Percentiles rank a stretch among this genome's conserved stretches.
phyloP scores from a whole-genome alignment of 257 asterid genomes.

The Linderniella brevidens region DNA sequence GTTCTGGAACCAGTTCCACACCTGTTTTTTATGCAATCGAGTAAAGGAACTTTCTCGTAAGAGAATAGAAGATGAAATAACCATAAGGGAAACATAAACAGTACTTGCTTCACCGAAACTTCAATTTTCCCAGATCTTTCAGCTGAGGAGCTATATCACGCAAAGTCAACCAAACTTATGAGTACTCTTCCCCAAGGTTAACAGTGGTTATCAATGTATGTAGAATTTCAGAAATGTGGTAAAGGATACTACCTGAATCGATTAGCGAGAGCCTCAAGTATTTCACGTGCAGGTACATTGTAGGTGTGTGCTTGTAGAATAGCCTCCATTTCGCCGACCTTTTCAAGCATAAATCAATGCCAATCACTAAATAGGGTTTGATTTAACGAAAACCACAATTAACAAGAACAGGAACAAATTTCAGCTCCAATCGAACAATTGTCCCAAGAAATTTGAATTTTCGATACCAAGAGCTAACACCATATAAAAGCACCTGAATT shows the following conservation, averaged over 20 bases:
- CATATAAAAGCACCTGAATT: background rate
- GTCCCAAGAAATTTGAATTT: no score
- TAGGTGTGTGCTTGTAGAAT: slow-evolving; percentile 60
- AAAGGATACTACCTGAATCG: slow-evolving; percentile 46
- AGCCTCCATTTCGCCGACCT: slow-evolving; percentile 92
- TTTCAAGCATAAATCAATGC: background rate
- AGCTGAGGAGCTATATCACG: slow-evolving; percentile 33
- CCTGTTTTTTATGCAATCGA: slow-evolving; percentile 18
- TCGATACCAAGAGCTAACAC: no score
- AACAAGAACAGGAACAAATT: background rate
- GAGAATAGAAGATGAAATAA: slow-evolving; percentile 4
- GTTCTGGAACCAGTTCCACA: slow-evolving; percentile 75
- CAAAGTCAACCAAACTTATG: slow-evolving; percentile 12
- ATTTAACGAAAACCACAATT: background rate
- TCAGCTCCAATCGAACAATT: background rate
- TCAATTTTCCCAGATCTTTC: slow-evolving; percentile 69
- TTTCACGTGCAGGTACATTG: slow-evolving; percentile 61
- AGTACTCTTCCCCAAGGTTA: slow-evolving; percentile 5
- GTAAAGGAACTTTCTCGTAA: background rate
- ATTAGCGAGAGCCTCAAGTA: slow-evolving; percentile 70
- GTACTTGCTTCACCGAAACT: slow-evolving; percentile 75
- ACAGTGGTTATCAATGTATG: background rate
- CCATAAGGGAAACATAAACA: slow-evolving; percentile 2
- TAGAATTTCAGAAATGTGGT: background rate
- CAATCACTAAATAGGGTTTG: background rate